Evolutionary conservation across 352 stramenopile genomes (phyloP).

Genomic region (Globisporangium iwayamae): DNA sequence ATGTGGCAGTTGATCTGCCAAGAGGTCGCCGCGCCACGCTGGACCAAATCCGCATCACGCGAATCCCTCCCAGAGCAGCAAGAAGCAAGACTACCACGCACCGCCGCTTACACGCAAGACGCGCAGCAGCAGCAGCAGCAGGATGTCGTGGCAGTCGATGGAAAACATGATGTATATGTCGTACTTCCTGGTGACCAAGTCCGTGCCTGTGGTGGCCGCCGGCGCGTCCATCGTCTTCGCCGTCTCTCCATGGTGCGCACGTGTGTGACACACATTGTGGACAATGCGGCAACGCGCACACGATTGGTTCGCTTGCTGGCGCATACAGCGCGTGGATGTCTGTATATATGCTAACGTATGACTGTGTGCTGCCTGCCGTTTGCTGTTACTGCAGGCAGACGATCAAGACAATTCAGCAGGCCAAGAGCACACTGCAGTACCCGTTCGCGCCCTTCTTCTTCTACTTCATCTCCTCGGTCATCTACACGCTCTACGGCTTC

Average conservation of each 20-base stretch:
- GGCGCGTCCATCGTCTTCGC: slow-evolving; percentile 64
- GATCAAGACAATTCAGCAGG: slow-evolving; percentile 51
- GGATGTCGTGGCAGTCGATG: slow-evolving; percentile 59
- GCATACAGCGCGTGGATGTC: too few relatives aligned
- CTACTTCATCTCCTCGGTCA: slow-evolving; percentile 81
- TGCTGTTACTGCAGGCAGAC: slow-evolving; percentile 37
- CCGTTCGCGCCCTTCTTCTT: slow-evolving; percentile 82
- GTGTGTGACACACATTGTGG: background rate
- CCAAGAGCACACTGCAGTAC: slow-evolving; percentile 73
- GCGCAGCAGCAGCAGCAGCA: background rate
- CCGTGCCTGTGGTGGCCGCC: slow-evolving; percentile 57
- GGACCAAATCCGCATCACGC: background rate
- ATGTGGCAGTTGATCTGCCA: slow-evolving; percentile 8
- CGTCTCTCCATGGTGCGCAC: slow-evolving; percentile 53
- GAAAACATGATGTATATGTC: slow-evolving; percentile 67
- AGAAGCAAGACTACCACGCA: background rate
- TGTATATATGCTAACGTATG: background rate
- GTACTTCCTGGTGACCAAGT: slow-evolving; percentile 59
- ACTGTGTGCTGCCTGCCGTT: background rate
- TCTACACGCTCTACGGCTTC: slow-evolving; percentile 74
- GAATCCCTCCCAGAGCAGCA: background rate
- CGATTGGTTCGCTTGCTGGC: background rate
- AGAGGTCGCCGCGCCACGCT: background rate
- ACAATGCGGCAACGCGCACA: background rate
- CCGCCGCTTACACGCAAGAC: background rate